Evolutionary conservation across 129 eudicot species (phyloP).

Genomic region (Artemisia argyi): DNA sequence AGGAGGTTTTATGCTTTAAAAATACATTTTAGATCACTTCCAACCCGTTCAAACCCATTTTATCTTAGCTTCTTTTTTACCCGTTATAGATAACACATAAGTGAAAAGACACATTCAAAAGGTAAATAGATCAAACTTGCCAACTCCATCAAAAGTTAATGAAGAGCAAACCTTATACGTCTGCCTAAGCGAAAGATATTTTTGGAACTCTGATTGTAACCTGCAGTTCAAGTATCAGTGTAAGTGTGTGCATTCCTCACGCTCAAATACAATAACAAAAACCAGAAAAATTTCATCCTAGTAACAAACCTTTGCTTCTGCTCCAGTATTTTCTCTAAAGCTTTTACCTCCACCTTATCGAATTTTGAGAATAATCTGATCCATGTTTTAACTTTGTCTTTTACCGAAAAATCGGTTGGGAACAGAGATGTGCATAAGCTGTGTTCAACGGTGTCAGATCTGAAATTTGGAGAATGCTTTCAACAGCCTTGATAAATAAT

Average conservation of each 20-base stretch:
- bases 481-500: not conserved
- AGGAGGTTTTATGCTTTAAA: not conserved
- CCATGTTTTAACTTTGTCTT: conserved; percentile 74
- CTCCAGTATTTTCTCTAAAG: conserved; percentile 92
- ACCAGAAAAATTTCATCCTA: not conserved
- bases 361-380: conserved; percentile 65
- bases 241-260: conserved; percentile 10
- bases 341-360: conserved; percentile 92
- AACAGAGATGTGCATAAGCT: conserved; percentile 66
- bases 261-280: not conserved
- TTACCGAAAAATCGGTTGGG: conserved; percentile 66
- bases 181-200: conserved; percentile 78
- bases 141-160: not conserved
- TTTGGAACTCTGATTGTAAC: conserved; percentile 86
- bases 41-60: not conserved
- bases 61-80: not conserved
- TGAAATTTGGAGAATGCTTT: conserved; percentile 36
- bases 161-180: conserved; percentile 54
- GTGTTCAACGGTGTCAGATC: conserved; percentile 80
- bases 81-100: not conserved
- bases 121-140: not conserved
- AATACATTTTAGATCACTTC: not conserved
- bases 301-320: conserved; percentile 82
- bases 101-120: not conserved
- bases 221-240: conserved; percentile 42